Evolutionary conservation across 129 eudicot species (phyloP).

Genomic region (Erigeron canadensis): DNA sequence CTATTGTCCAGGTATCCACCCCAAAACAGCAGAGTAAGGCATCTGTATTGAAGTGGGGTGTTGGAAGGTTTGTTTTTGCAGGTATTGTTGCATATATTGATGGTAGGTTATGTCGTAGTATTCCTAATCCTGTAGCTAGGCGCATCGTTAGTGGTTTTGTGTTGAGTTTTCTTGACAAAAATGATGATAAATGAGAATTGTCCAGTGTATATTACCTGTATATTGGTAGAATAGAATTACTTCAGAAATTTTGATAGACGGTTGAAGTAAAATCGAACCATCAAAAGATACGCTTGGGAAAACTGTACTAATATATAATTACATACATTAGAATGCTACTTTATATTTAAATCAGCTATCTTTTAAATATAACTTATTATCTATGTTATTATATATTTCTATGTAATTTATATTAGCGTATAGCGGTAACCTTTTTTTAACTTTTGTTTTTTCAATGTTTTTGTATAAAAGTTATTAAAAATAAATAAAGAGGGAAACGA

Average conservation of each 20-base stretch:
- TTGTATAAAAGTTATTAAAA: too few species aligned
- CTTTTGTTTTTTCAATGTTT: too few species aligned
- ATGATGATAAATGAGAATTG: constrained; percentile 33
- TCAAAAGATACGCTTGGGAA: too few species aligned
- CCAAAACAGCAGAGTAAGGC: constrained; percentile 39
- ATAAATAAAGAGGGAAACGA: too few species aligned
- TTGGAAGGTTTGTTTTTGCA: constrained; percentile 79
- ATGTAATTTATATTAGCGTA: too few species aligned
- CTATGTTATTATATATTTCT: too few species aligned
- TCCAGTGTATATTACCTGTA: neutral
- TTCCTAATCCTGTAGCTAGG: constrained; percentile 86
- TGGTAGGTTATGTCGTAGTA: constrained; percentile 87
- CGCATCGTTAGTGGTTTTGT: constrained; percentile 94
- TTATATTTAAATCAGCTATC: too few species aligned
- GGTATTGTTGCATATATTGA: constrained; percentile 93
- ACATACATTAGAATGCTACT: too few species aligned
- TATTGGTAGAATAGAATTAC: neutral
- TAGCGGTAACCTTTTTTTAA: too few species aligned
- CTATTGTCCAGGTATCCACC: constrained; percentile 10
- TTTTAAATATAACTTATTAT: too few species aligned
- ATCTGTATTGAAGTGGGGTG: constrained; percentile 67
- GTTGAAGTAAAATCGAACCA: neutral
- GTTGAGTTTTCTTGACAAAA: constrained; percentile 79
- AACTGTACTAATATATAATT: too few species aligned
- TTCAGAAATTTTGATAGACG: neutral